A percentile compares a stretch with the other conserved stretches of the same genome.
Evolutionary conservation across 2,329 filamentous ascomycete genomes (phyloP).

Genomic region (Cadophora malorum): DNA sequence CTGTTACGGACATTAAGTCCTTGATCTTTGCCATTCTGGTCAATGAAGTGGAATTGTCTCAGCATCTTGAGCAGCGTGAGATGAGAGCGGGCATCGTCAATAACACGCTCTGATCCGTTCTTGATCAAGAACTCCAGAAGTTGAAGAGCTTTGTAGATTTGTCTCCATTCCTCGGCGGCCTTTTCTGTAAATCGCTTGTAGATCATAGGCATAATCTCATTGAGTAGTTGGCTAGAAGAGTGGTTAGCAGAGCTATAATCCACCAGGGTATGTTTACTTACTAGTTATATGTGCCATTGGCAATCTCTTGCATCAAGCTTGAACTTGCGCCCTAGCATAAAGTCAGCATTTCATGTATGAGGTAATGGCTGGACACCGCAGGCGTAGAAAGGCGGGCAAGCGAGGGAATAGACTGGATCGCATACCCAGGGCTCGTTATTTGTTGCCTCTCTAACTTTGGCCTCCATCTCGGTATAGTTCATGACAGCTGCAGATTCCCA

Average conservation of each 20-base stretch:
- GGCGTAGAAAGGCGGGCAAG: neutral
- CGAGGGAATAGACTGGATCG: constrained; percentile 56
- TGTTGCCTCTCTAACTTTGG: constrained; percentile 91
- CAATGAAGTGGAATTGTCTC: constrained; percentile 96
- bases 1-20: constrained; percentile 97
- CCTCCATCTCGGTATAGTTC: constrained; percentile 80
- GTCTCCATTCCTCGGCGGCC: constrained; percentile 96
- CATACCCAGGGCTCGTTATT: constrained; percentile 99
- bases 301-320: constrained; percentile 88
- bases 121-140: constrained; percentile 97
- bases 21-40: constrained; percentile 96
- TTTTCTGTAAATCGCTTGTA: constrained; percentile 99
- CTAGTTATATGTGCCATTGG: constrained; percentile 98
- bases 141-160: constrained; percentile 98
- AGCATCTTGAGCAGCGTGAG: constrained; percentile 97
- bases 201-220: constrained; percentile 99
- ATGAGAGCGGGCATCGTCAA: constrained; percentile 95
- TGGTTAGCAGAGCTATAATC: constrained; percentile 32
- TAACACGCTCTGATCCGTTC: constrained; percentile 95
- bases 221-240: constrained; percentile 79
- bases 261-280: constrained; percentile 55
- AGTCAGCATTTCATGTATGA: constrained; percentile 25
- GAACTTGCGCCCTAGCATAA: constrained; percentile 34
- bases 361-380: neutral
- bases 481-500: constrained; percentile 64